Conservation (phyloP, 306 rosid genomes). For the Trifolium fragiferum region DNA sequence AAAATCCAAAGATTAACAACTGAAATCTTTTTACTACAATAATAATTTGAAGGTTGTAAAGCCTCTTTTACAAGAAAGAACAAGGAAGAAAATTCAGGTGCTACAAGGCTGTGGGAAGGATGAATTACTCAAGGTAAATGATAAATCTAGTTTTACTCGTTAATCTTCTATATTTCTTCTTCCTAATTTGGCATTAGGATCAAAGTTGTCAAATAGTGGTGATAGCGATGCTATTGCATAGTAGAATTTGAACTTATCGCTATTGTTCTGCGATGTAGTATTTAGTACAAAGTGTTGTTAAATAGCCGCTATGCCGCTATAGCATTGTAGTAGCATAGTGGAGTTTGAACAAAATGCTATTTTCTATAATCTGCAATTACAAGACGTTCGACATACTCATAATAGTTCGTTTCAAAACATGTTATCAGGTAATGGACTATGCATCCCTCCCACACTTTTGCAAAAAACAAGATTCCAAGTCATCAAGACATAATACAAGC, state of each 20-base stretch:
- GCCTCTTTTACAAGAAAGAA: slow-evolving; percentile 97
- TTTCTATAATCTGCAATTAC: not conserved
- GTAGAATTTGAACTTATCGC: not conserved
- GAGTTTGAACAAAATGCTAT: not conserved
- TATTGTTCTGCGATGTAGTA: not conserved
- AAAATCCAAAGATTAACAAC: slow-evolving; percentile 27
- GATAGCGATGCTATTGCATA: not conserved
- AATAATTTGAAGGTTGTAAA: slow-evolving; percentile 71
- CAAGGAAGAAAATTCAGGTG: slow-evolving; percentile 87
- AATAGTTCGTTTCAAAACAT: not conserved
- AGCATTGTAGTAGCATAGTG: not conserved
- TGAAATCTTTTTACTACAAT: slow-evolving; percentile 13
- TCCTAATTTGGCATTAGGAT: not conserved
- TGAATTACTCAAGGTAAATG: slow-evolving; percentile 76
- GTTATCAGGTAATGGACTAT: slow-evolving; percentile 76
- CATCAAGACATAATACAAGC: slow-evolving; percentile 54
- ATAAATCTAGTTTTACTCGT: not conserved
- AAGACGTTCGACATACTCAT: not conserved
- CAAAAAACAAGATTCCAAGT: slow-evolving; percentile 71
- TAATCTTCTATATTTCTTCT: not conserved
- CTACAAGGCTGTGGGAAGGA: slow-evolving; percentile 90
- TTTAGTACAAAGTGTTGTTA: not conserved
- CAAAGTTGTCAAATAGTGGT: not conserved
- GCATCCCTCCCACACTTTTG: slow-evolving; percentile 93
- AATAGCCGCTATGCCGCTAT: not conserved